Evolutionary conservation across 768 basidiomycete genomes (phyloP).

Genomic region (Tricholoma furcatifolium): DNA sequence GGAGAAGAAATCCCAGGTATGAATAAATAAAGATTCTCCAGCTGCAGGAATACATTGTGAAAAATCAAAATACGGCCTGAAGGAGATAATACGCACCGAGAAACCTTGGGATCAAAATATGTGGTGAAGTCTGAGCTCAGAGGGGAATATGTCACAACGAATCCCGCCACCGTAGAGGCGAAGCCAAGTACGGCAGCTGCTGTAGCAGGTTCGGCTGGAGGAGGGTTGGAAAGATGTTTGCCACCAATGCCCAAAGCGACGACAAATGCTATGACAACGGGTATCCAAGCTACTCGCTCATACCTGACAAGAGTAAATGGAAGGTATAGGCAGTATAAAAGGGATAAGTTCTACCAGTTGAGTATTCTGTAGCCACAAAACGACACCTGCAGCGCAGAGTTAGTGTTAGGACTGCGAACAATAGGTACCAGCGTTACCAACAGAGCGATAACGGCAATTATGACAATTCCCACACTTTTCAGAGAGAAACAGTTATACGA

Average conservation of each 20-base stretch:
- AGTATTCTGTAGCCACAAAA: constrained; percentile 57
- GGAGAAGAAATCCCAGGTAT: constrained; percentile 66
- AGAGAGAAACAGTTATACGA: neutral
- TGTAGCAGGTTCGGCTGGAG: constrained; percentile 52
- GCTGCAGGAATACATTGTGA: constrained; percentile 32
- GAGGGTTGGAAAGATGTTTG: constrained; percentile 55
- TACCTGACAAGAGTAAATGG: constrained; percentile 40
- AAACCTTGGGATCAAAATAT: constrained; percentile 59
- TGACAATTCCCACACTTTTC: constrained; percentile 75
- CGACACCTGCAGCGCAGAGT: constrained; percentile 34
- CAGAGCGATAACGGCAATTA: constrained; percentile 69
- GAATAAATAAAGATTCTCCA: constrained; percentile 66
- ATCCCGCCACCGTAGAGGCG: constrained; percentile 70
- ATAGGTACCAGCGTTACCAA: constrained; percentile 44
- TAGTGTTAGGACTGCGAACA: neutral
- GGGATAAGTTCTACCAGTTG: constrained; percentile 32
- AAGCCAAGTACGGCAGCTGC: constrained; percentile 59
- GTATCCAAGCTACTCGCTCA: constrained; percentile 75
- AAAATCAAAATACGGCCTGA: neutral
- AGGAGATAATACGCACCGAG: constrained; percentile 41
- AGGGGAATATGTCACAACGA: constrained; percentile 60
- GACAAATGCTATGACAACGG: constrained; percentile 70
- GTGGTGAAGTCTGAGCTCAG: constrained; percentile 74
- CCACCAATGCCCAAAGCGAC: constrained; percentile 74
- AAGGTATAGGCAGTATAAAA: neutral